Conservation (phyloP, 169 alveolate species). For the Neospora caninum region DNA sequence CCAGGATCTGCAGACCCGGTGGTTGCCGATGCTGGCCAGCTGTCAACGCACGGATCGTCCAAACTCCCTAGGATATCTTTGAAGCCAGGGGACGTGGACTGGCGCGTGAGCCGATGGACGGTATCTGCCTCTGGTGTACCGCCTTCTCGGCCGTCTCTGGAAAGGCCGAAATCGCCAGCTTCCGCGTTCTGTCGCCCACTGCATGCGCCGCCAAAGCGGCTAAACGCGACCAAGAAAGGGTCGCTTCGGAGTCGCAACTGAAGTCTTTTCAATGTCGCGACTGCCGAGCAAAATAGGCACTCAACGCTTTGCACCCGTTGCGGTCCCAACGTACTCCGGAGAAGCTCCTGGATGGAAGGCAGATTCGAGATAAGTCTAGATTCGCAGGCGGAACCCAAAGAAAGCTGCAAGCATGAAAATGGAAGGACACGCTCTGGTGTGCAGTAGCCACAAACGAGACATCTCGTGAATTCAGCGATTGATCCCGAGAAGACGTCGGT, state of each 20-base stretch:
- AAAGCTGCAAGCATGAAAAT: neutral
- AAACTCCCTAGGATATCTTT: too few relatives aligned
- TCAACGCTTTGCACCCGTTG: neutral
- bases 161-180: neutral
- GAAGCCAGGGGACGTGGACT: too few relatives aligned
- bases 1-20: neutral
- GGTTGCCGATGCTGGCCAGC: too few relatives aligned
- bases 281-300: neutral
- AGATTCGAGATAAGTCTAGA: neutral
- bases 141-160: neutral
- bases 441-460: slow-evolving; percentile 9
- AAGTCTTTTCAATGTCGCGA: neutral
- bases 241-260: neutral
- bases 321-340: neutral
- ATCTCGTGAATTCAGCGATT: neutral
- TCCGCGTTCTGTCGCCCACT: neutral
- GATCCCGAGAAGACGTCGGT: neutral
- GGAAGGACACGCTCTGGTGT: slow-evolving; percentile 6
- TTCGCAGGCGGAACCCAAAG: neutral
- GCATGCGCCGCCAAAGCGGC: too few relatives aligned
- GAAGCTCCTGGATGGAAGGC: neutral
- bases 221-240: neutral
- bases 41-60: neutral
- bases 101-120: neutral
- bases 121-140: neutral